A percentile compares a stretch with the other conserved stretches of the same genome.
Conservation (phyloP, 148 eudicot genomes). For the Tetragonia tetragonoides region DNA sequence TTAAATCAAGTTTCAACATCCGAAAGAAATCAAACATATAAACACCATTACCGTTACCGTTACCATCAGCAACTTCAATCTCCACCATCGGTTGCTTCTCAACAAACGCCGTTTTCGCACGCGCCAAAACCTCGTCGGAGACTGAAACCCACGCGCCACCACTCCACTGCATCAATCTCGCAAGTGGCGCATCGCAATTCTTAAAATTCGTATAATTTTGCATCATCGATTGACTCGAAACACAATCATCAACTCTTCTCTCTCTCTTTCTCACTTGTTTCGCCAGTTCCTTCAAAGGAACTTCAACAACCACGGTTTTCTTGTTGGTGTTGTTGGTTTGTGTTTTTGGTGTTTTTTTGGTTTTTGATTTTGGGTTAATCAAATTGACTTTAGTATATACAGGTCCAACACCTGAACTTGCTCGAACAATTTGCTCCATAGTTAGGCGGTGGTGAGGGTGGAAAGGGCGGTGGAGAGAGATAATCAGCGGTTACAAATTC, state of each 20-base stretch:
- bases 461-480: slow-evolving; percentile 5
- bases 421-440: slow-evolving; percentile 16
- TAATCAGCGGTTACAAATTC: slow-evolving; percentile 11
- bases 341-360: not conserved
- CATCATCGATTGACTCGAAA: slow-evolving; percentile 24
- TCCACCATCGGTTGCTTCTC: slow-evolving; percentile 35
- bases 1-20: slow-evolving; percentile 37
- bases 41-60: slow-evolving; percentile 15
- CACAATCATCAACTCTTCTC: slow-evolving; percentile 3
- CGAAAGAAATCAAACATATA: slow-evolving; percentile 41
- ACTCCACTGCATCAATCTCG: slow-evolving; percentile 36
- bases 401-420: slow-evolving; percentile 26
- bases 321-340: not conserved
- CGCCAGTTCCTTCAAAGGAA: slow-evolving; percentile 7
- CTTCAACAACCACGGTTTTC: not conserved
- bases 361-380: not conserved
- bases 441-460: not conserved
- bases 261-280: no score
- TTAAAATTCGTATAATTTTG: slow-evolving; percentile 49
- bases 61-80: slow-evolving; percentile 21
- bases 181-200: slow-evolving; percentile 35
- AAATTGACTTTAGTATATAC: not conserved
- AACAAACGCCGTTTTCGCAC: slow-evolving; percentile 35
- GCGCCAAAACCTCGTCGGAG: slow-evolving; percentile 19
- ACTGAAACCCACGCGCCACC: slow-evolving; percentile 48